Percentiles rank a stretch among this genome's conserved stretches.
Conservation (phyloP, 805 yeast genomes). For the Ogataea paraovalis region DNA sequence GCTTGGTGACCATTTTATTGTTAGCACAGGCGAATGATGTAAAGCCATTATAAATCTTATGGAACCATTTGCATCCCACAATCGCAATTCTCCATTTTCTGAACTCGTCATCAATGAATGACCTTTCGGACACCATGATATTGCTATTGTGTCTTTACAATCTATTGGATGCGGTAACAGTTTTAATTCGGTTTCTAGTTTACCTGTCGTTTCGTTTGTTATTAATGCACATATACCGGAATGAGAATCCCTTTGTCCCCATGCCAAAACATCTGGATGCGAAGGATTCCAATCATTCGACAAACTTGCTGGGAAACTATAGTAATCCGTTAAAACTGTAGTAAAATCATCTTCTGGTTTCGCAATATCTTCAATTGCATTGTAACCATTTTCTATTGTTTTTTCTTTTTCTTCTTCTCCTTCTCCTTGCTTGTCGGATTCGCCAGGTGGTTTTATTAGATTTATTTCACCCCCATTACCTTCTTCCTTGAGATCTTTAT, state of each 20-base stretch:
- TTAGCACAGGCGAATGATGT: constrained; percentile 52
- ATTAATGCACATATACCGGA: constrained; percentile 25
- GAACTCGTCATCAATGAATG: constrained; percentile 57
- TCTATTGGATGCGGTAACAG: constrained; percentile 21
- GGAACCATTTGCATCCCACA: constrained; percentile 75
- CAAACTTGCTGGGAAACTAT: constrained; percentile 41
- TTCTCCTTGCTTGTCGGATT: neutral
- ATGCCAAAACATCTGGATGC: constrained; percentile 42
- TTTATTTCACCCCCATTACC: too few relatives aligned
- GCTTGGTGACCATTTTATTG: constrained; percentile 56
- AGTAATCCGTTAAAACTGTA: constrained; percentile 35
- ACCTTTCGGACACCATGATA: constrained; percentile 66
- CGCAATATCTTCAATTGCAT: neutral
- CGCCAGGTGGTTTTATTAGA: neutral
- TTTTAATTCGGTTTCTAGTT: constrained; percentile 12
- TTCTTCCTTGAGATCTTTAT: too few relatives aligned
- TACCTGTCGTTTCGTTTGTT: constrained; percentile 12
- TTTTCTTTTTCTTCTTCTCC: neutral
- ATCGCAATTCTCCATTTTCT: constrained; percentile 65
- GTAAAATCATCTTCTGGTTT: constrained; percentile 28
- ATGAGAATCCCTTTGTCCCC: constrained; percentile 40
- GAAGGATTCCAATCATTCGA: constrained; percentile 56
- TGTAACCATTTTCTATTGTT: neutral
- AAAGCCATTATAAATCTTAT: constrained; percentile 51
- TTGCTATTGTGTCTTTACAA: constrained; percentile 30